Conservation (phyloP, 768 basidiomycete species). For the Rhodotorula babjevae region DNA sequence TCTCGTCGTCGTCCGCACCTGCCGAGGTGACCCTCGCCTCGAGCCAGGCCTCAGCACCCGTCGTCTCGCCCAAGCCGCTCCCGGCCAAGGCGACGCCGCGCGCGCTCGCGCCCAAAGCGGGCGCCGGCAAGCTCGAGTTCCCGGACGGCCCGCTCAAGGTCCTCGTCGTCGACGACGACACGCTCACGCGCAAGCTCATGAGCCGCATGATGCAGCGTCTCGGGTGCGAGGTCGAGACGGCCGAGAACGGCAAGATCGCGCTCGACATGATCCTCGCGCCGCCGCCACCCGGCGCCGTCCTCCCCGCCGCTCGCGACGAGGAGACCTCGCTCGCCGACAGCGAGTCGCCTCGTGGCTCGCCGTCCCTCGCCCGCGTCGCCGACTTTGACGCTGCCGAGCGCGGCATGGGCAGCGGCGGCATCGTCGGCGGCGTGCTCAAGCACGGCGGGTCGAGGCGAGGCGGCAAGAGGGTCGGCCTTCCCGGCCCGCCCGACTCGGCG, state of each 20-base stretch:
- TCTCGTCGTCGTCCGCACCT: conserved; percentile 26
- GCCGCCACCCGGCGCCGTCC: neutral
- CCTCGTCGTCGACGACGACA: conserved; percentile 55
- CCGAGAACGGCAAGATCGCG: conserved; percentile 77
- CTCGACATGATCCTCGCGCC: conserved; percentile 63
- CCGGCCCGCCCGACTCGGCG: conserved; percentile 10
- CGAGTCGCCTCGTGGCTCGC: no score
- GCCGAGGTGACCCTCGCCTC: conserved; percentile 16
- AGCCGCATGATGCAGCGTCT: conserved; percentile 68
- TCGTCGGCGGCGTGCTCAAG: conserved; percentile 8
- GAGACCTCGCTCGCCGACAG: neutral
- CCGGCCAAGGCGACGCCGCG: neutral
- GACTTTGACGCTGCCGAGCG: neutral
- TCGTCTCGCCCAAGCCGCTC: neutral
- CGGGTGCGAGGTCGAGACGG: conserved; percentile 70
- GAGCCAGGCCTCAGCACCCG: neutral
- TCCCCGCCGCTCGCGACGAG: neutral
- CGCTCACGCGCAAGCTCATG: conserved; percentile 74
- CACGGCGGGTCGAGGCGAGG: conserved; percentile 1
- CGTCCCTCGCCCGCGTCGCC: neutral
- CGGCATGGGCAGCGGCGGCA: neutral
- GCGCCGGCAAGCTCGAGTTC: conserved; percentile 16
- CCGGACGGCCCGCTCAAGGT: conserved; percentile 35
- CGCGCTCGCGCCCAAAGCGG: neutral
- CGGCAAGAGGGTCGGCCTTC: conserved; percentile 11